Percentiles rank a stretch among this genome's conserved stretches.
Evolutionary conservation across 495 filamentous ascomycete genomes (phyloP).

Genomic region (Lasiosphaeria hispida): DNA sequence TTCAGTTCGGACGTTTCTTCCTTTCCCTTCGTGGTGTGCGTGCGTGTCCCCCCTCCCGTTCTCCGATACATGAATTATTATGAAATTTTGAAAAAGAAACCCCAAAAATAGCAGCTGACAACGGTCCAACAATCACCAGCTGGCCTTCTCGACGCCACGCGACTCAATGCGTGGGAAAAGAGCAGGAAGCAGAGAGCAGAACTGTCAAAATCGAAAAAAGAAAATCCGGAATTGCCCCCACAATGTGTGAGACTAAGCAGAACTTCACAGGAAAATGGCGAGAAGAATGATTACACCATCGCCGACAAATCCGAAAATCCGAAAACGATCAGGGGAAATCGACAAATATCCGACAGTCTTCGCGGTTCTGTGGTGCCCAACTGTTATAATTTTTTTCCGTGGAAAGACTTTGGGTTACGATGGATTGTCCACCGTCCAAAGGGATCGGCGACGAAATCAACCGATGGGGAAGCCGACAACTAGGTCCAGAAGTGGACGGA

Average conservation of each 20-base stretch:
- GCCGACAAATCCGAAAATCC: no score
- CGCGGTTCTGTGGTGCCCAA: background rate
- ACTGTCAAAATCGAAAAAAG: no score
- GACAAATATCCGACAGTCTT: no score
- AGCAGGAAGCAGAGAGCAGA: no score
- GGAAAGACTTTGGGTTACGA: no score
- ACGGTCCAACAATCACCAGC: background rate
- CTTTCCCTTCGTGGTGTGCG: background rate
- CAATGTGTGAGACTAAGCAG: no score
- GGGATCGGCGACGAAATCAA: background rate
- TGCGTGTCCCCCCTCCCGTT: background rate
- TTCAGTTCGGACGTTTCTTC: conserved; percentile 5
- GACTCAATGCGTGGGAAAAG: no score
- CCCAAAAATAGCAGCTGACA: background rate
- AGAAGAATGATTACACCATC: no score
- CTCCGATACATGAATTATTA: background rate
- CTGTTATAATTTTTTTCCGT: background rate
- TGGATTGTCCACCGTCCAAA: background rate
- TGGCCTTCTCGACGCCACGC: no score
- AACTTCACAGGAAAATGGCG: no score
- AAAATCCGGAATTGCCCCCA: no score
- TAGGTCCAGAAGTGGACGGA: background rate
- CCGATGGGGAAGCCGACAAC: background rate
- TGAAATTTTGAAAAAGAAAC: conserved; percentile 1
- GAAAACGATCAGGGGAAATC: no score